Conservation (phyloP, 805 yeast genomes). For the Starmerella etchellsii region DNA sequence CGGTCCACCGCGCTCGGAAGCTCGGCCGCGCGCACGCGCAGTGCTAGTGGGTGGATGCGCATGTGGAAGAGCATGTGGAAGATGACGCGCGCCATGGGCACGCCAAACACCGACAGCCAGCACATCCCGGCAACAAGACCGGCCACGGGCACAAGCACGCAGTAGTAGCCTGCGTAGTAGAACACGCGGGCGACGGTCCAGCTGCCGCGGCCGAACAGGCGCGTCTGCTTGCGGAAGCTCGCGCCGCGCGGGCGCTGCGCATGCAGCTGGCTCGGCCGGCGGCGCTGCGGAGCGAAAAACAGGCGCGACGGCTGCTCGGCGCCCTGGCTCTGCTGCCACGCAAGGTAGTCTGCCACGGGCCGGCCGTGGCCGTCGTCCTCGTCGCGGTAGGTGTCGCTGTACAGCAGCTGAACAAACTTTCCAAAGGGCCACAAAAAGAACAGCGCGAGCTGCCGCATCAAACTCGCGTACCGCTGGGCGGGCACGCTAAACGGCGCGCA, state of each 20-base stretch:
- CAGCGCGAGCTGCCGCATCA: slow-evolving; percentile 26
- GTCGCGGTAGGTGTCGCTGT: slow-evolving; percentile 64
- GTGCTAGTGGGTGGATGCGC: slow-evolving; percentile 79
- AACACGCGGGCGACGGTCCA: slow-evolving; percentile 78
- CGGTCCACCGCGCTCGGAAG: slow-evolving; percentile 24
- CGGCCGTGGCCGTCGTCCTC: slow-evolving; percentile 89
- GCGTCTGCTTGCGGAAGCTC: slow-evolving; percentile 20
- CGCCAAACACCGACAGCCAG: slow-evolving; percentile 78
- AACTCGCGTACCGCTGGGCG: slow-evolving; percentile 45
- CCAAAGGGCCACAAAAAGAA: slow-evolving; percentile 66
- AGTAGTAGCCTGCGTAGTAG: slow-evolving; percentile 60
- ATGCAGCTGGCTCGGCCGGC: slow-evolving; percentile 16
- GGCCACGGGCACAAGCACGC: slow-evolving; percentile 56
- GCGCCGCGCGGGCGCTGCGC: not conserved
- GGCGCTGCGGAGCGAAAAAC: slow-evolving; percentile 53
- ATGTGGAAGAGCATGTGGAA: slow-evolving; percentile 58
- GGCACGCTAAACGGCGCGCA: slow-evolving; percentile 28
- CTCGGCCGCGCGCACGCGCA: slow-evolving; percentile 49
- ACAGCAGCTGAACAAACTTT: slow-evolving; percentile 61
- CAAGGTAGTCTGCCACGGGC: slow-evolving; percentile 66
- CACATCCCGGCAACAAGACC: slow-evolving; percentile 42
- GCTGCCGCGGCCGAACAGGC: slow-evolving; percentile 81
- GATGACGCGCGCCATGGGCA: slow-evolving; percentile 83
- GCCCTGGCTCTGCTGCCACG: slow-evolving; percentile 52
- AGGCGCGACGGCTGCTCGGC: slow-evolving; percentile 31